Evolutionary conservation across 441 rosid species (phyloP).

Genomic region (Eruca vesicaria): DNA sequence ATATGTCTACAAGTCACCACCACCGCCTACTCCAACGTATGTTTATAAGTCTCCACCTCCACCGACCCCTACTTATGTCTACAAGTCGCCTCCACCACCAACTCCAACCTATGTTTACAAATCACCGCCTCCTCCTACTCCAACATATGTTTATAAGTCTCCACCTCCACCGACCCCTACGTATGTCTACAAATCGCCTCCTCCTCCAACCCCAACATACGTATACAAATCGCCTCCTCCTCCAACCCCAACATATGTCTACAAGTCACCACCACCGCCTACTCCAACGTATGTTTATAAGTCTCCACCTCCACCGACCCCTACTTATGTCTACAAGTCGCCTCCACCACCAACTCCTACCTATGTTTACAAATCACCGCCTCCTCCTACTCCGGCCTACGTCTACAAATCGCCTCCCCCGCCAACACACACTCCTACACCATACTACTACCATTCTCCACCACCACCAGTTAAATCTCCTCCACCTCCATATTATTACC

Average conservation of each 20-base stretch:
- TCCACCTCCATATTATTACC: conserved; percentile 26
- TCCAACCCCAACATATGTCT: too few species aligned
- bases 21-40: conserved; percentile 28
- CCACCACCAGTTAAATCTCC: conserved; percentile 25
- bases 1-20: conserved; percentile 31
- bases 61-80: not conserved
- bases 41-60: conserved; percentile 45
- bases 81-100: conserved; percentile 13
- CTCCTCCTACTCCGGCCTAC: conserved; percentile 31
- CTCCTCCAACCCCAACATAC: too few species aligned
- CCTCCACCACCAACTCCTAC: conserved; percentile 30
- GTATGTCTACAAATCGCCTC: too few species aligned
- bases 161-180: conserved; percentile 45
- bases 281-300: too few species aligned
- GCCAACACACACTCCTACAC: conserved; percentile 18
- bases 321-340: too few species aligned
- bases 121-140: conserved; percentile 40
- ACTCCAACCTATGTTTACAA: conserved; percentile 24
- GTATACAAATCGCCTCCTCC: too few species aligned
- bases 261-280: too few species aligned
- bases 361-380: conserved; percentile 44
- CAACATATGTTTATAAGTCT: conserved; percentile 32
- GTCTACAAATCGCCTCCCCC: conserved; percentile 42
- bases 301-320: too few species aligned
- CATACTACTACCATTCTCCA: conserved; percentile 31